These are phyloP conservation scores for Saccharomyces hybrid DNA, from an alignment of 1,139 yeast genomes.

Conservation along the genomic window DNA sequence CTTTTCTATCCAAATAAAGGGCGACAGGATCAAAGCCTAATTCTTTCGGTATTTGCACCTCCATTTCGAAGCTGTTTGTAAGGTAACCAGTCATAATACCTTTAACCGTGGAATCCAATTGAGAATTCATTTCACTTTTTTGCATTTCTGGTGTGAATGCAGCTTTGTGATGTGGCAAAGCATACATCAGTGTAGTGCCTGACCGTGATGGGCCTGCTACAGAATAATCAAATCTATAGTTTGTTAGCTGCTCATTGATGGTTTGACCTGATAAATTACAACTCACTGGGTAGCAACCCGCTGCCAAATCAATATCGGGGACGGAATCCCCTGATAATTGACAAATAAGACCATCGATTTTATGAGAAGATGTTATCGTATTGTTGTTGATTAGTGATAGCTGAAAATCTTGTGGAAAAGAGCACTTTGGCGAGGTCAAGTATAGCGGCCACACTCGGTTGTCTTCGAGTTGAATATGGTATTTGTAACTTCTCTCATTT, in stretches of 20 bases:
- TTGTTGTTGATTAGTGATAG: slow-evolving; percentile 44
- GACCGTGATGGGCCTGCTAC: slow-evolving; percentile 34
- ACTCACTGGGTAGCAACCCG: slow-evolving; percentile 41
- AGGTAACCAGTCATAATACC: slow-evolving; percentile 58
- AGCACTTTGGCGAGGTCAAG: slow-evolving; percentile 35
- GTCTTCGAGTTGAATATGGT: slow-evolving; percentile 36
- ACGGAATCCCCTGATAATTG: slow-evolving; percentile 28
- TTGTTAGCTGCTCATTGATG: slow-evolving; percentile 24
- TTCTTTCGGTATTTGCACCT: slow-evolving; percentile 40
- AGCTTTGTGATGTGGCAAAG: slow-evolving; percentile 62
- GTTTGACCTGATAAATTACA: slow-evolving; percentile 28
- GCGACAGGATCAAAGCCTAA: slow-evolving; percentile 58
- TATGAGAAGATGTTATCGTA: slow-evolving; percentile 40
- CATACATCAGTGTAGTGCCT: slow-evolving; percentile 40
- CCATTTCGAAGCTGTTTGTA: slow-evolving; percentile 44
- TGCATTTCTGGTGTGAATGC: slow-evolving; percentile 33
- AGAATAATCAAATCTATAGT: slow-evolving; percentile 35
- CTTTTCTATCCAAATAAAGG: slow-evolving; percentile 32
- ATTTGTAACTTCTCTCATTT: slow-evolving; percentile 29
- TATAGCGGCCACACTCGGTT: slow-evolving; percentile 44
- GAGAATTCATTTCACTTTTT: slow-evolving; percentile 33
- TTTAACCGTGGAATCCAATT: slow-evolving; percentile 58
- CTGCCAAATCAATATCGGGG: slow-evolving; percentile 47
- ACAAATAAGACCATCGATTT: slow-evolving; percentile 32
- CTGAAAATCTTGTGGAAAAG: slow-evolving; percentile 24